Percentiles rank a stretch among this genome's conserved stretches.
Conservation (phyloP, 805 yeast species). For the Debaryomyces prosopidis region DNA sequence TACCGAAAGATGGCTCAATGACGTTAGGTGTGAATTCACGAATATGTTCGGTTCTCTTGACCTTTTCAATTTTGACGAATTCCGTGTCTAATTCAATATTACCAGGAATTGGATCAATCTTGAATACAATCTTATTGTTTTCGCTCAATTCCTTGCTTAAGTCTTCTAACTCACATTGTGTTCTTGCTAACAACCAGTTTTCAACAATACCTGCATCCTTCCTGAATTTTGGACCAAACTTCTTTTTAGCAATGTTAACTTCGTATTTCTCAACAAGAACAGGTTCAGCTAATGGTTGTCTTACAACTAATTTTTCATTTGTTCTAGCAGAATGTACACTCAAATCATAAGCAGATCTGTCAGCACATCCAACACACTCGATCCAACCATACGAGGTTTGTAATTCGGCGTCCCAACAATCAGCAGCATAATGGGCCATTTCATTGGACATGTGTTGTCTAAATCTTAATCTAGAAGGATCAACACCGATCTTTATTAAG, state of each 20-base stretch:
- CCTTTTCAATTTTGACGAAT: slow-evolving; percentile 74
- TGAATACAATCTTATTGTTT: slow-evolving; percentile 64
- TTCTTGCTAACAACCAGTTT: slow-evolving; percentile 68
- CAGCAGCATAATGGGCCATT: slow-evolving; percentile 99
- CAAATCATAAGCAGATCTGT: slow-evolving; percentile 96
- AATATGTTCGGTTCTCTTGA: slow-evolving; percentile 80
- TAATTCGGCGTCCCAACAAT: slow-evolving; percentile 99
- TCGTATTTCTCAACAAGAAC: slow-evolving; percentile 78
- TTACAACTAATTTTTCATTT: slow-evolving; percentile 90
- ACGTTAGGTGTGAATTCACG: slow-evolving; percentile 97
- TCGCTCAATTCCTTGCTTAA: slow-evolving; percentile 66
- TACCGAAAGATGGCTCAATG: slow-evolving; percentile 98
- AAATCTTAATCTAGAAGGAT: slow-evolving; percentile 80
- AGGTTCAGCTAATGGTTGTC: slow-evolving; percentile 87
- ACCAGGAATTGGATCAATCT: slow-evolving; percentile 63
- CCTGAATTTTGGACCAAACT: slow-evolving; percentile 97
- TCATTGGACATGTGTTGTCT: slow-evolving; percentile 98
- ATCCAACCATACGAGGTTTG: slow-evolving; percentile 98
- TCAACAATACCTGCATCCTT: slow-evolving; percentile 94
- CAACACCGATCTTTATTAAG: slow-evolving; percentile 87
- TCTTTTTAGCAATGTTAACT: slow-evolving; percentile 87
- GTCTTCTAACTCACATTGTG: slow-evolving; percentile 82
- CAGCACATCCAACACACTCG: slow-evolving; percentile 99
- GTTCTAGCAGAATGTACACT: slow-evolving; percentile 94
- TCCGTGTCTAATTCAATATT: slow-evolving; percentile 71